Conservation (phyloP, 306 rosid genomes). For the Fragaria nilgerrensis region DNA sequence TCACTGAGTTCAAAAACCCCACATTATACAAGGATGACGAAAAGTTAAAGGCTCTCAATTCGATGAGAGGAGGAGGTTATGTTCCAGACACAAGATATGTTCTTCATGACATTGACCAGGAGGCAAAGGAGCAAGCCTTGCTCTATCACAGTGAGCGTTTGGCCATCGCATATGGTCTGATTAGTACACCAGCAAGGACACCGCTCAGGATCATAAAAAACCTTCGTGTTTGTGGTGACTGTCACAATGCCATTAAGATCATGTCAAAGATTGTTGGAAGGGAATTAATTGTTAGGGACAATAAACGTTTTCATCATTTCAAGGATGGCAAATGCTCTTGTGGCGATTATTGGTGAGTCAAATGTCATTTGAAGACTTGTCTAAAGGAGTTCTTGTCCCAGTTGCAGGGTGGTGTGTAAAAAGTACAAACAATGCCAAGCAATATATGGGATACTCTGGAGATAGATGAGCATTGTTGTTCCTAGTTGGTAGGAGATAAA, state of each 20-base stretch:
- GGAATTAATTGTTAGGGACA: constrained; percentile 73
- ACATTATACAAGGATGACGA: constrained; percentile 80
- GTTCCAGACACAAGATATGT: constrained; percentile 86
- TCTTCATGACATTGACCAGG: constrained; percentile 90
- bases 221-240: constrained; percentile 78
- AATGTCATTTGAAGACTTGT: not conserved
- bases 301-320: constrained; percentile 86
- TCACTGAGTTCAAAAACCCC: constrained; percentile 62
- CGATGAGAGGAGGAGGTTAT: constrained; percentile 63
- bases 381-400: constrained; percentile 20
- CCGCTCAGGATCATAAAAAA: constrained; percentile 87
- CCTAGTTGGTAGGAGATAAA: constrained; percentile 22
- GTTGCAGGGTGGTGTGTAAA: constrained; percentile 21
- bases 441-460: constrained; percentile 14
- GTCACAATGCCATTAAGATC: constrained; percentile 90
- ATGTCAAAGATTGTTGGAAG: constrained; percentile 88
- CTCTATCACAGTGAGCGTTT: constrained; percentile 79
- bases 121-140: constrained; percentile 91
- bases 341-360: constrained; percentile 83
- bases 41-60: constrained; percentile 60
- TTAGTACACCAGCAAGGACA: constrained; percentile 77
- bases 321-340: constrained; percentile 90
- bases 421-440: constrained; percentile 18
- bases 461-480: constrained; percentile 23
- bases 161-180: constrained; percentile 86